These are phyloP conservation scores for Draba incana DNA, from an alignment of 345 rosid species.

Conservation along the genomic window DNA sequence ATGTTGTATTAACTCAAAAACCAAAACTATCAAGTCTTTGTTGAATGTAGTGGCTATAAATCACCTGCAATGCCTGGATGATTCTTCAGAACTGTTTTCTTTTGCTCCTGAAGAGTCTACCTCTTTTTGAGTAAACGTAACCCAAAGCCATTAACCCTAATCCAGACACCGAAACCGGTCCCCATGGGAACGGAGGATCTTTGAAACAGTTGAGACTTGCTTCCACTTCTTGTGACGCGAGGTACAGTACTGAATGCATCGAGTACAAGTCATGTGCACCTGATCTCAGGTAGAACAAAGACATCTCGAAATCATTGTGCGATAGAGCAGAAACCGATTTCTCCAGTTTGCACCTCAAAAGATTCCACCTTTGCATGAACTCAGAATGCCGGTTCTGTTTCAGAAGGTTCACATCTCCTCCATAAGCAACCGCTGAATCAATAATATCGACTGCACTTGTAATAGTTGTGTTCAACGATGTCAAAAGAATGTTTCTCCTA, in stretches of 20 bases:
- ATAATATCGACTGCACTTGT: conserved; percentile 78
- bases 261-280: conserved; percentile 83
- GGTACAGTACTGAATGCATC: conserved; percentile 76
- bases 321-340: conserved; percentile 83
- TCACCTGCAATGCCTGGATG: not conserved
- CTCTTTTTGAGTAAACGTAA: conserved; percentile 62
- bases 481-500: conserved; percentile 75
- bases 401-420: conserved; percentile 77
- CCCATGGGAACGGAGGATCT: conserved; percentile 98
- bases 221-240: conserved; percentile 81
- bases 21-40: conserved; percentile 31
- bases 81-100: conserved; percentile 89
- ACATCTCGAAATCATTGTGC: conserved; percentile 82
- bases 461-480: conserved; percentile 77
- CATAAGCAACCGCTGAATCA: conserved; percentile 71
- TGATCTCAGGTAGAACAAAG: conserved; percentile 76
- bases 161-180: conserved; percentile 55
- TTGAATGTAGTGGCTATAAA: conserved; percentile 9
- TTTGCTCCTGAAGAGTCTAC: conserved; percentile 72
- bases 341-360: conserved; percentile 86
- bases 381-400: conserved; percentile 64
- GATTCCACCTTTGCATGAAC: conserved; percentile 82
- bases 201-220: conserved; percentile 89
- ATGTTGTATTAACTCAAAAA: conserved; percentile 21
- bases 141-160: conserved; percentile 60